Evolutionary conservation across 352 stramenopile genomes (phyloP).

Genomic region (Phytophthora hybrid): DNA sequence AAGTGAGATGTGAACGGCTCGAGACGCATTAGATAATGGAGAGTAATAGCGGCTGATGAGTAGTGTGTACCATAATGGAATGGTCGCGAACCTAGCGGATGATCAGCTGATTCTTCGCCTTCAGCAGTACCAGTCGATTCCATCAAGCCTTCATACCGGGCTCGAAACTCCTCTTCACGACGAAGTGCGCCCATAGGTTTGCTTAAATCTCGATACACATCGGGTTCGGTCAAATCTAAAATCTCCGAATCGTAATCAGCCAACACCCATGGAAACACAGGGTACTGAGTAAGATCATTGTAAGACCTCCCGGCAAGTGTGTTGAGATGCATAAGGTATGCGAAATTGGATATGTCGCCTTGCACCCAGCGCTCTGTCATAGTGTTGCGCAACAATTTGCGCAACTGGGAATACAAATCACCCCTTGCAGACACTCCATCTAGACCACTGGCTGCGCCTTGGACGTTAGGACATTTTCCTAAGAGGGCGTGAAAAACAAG

Average conservation of each 20-base stretch:
- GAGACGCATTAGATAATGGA: constrained; percentile 98
- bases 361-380: constrained; percentile 84
- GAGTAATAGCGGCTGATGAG: constrained; percentile 93
- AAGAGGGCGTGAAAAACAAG: constrained; percentile 83
- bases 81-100: constrained; percentile 60
- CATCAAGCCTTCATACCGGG: constrained; percentile 68
- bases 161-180: constrained; percentile 78
- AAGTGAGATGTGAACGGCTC: constrained; percentile 97
- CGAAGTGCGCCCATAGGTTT: constrained; percentile 98
- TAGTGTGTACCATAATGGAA: constrained; percentile 98
- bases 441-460: constrained; percentile 69
- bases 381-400: constrained; percentile 74
- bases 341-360: constrained; percentile 90
- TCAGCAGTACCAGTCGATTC: constrained; percentile 39
- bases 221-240: constrained; percentile 93
- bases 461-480: constrained; percentile 75
- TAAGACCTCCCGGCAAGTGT: constrained; percentile 96
- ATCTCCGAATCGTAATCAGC: constrained; percentile 94
- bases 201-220: constrained; percentile 94
- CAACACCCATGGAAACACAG: constrained; percentile 98
- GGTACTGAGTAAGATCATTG: constrained; percentile 99
- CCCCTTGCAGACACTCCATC: constrained; percentile 53
- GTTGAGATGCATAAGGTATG: constrained; percentile 98
- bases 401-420: constrained; percentile 74
- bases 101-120: constrained; percentile 25